Percentiles rank a stretch among this genome's conserved stretches.
These are phyloP conservation scores for Claviceps fusiformis DNA, from an alignment of 2,329 filamentous ascomycete genomes.

Conservation along the genomic window DNA sequence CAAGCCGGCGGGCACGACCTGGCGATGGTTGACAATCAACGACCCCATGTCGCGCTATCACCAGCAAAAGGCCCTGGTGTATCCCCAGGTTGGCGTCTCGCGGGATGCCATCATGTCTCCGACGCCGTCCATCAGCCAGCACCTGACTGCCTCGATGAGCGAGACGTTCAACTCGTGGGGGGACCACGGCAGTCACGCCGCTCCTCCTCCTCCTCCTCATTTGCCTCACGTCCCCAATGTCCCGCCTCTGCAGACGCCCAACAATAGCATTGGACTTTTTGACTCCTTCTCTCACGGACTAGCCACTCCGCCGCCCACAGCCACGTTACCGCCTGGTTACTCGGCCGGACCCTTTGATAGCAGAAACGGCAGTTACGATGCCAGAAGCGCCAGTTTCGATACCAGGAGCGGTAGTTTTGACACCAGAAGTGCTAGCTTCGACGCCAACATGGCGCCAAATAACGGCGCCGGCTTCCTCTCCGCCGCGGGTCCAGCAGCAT, in stretches of 20 bases:
- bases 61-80: constrained; percentile 32
- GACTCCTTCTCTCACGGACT: constrained; percentile 40
- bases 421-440: constrained; percentile 24
- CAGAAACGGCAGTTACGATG: constrained; percentile 26
- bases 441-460: constrained; percentile 20
- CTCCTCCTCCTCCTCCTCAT: constrained; percentile 1
- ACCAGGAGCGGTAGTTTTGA: constrained; percentile 4
- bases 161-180: constrained; percentile 43
- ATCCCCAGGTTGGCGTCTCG: constrained; percentile 19
- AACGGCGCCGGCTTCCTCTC: constrained; percentile 20
- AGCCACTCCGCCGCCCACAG: constrained; percentile 42
- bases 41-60: constrained; percentile 46
- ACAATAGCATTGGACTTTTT: constrained; percentile 26
- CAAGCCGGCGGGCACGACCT: constrained; percentile 40
- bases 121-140: constrained; percentile 34
- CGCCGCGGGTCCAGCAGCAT: constrained; percentile 13
- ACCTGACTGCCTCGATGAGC: constrained; percentile 40
- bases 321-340: constrained; percentile 34
- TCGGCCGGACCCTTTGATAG: constrained; percentile 13
- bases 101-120: constrained; percentile 40
- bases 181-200: constrained; percentile 19
- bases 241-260: constrained; percentile 19
- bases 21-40: constrained; percentile 48
- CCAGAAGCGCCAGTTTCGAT: constrained; percentile 7
- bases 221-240: constrained; percentile 17